Evolutionary conservation across 805 yeast species (phyloP), one percentile per base, ranked within the genome.

Genomic region (Kurtzmaniella cleridarum): DNA sequence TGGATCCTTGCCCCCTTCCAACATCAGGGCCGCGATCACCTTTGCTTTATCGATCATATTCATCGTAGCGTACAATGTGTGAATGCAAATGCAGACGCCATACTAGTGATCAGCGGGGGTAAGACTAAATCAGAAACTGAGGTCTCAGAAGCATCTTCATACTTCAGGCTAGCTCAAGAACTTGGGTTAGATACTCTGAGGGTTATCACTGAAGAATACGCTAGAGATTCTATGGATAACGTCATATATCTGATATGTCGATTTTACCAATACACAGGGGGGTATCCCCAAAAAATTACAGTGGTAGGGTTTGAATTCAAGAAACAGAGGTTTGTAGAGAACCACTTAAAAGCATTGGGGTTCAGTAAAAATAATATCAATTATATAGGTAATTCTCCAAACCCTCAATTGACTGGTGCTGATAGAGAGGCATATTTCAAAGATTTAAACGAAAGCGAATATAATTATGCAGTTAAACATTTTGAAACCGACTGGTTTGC

Each of bases 221-320:
- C 95, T 0, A 61, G 87, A 30, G 95, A 86, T 56, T 84, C 93
- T 1, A 81, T 81, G 53, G 95, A 86, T 52, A 86, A 86, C 55
- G 73, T 85, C 5, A 43, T 84, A 2, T 84, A 77, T 55, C 76
- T 83, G 46, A 46, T 82, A 2, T 65, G 74, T 27, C 60, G 78
- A 37, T 84, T 69, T 52, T 55, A 71, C 24, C 78, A 80, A 45
- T 42, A 69, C 2, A 54, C 61, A 3, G 63, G 68, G 0, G 16
- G 7, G 1, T 81, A 72, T 44, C 95, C 95, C 0, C 32, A 48
- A 0, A 46, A 46, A 2, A 62, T 85, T 3, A 74, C 78, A 0
- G 68, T 87, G 3, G 75, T 79, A 3, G 93, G 95, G 2, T 84
- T 84, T 54, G 88, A 79, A 33, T 87, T 87, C 59, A 87, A 87